Percentiles rank a stretch among this genome's conserved stretches.
Conservation (phyloP, 1,284 basidiomycete genomes). For the Trametes polyzona region DNA sequence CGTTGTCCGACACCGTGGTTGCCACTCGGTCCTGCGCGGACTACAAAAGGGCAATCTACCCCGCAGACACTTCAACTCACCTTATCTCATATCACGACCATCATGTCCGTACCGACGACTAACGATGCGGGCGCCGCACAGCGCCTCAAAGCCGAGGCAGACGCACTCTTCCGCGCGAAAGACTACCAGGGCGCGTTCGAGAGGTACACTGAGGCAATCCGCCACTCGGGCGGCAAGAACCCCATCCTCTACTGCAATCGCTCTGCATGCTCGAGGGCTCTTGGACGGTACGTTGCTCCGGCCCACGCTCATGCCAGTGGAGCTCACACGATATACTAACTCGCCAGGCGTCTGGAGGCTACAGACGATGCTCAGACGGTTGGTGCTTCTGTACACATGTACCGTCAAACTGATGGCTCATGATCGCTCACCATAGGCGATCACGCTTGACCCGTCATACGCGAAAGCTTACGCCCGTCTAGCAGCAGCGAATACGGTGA, state of each 20-base stretch:
- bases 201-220: slow-evolving; percentile 42
- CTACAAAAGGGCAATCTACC: slow-evolving; percentile 37
- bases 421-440: slow-evolving; percentile 7
- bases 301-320: background rate
- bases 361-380: slow-evolving; percentile 19
- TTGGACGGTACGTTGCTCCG: slow-evolving; percentile 17
- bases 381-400: background rate
- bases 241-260: slow-evolving; percentile 43
- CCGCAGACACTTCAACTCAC: slow-evolving; percentile 29
- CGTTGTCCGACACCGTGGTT: background rate
- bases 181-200: slow-evolving; percentile 35
- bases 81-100: background rate
- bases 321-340: no score
- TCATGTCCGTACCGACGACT: background rate
- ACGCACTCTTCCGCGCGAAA: slow-evolving; percentile 36
- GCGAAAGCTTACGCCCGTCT: slow-evolving; percentile 41
- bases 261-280: slow-evolving; percentile 36
- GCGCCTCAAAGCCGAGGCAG: slow-evolving; percentile 42
- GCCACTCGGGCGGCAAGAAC: slow-evolving; percentile 31
- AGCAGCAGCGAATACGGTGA: slow-evolving; percentile 37
- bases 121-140: background rate
- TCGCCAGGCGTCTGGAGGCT: slow-evolving; percentile 23
- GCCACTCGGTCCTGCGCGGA: slow-evolving; percentile 34
- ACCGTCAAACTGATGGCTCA: no score
- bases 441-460: slow-evolving; percentile 38